phyloP scores from a whole-genome alignment of 108 stramenopile genomes.

The Nitzschia sp. region DNA sequence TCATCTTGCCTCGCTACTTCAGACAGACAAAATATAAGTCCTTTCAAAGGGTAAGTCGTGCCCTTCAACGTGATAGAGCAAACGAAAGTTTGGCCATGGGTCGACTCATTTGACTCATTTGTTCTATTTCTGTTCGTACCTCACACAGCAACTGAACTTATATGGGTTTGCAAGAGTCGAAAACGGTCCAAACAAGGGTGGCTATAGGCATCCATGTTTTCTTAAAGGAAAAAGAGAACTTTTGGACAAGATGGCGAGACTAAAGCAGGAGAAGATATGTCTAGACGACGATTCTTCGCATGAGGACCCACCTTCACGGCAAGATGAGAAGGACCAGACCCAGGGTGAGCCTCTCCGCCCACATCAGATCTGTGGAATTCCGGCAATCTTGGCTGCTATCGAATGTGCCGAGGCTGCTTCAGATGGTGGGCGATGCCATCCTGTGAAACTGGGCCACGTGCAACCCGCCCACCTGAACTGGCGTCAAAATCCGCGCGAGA shows the following conservation, averaged over 20 bases:
- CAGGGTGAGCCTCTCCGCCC: too few relatives aligned
- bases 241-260: conserved; percentile 20
- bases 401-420: conserved; percentile 11
- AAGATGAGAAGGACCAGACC: background rate
- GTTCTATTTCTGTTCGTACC: background rate
- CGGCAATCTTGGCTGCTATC: conserved; percentile 18
- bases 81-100: too few relatives aligned
- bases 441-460: background rate
- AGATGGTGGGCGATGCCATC: background rate
- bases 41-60: conserved; percentile 23
- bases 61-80: too few relatives aligned
- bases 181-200: conserved; percentile 53
- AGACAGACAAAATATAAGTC: conserved; percentile 56
- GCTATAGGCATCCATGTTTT: conserved; percentile 35
- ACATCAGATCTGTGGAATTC: conserved; percentile 2
- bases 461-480: conserved; percentile 15
- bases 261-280: conserved; percentile 23
- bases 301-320: background rate
- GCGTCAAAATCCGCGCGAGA: conserved; percentile 41
- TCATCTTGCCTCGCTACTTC: conserved; percentile 58
- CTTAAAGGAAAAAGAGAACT: conserved; percentile 29
- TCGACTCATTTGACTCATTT: background rate
- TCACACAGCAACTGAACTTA: conserved; percentile 52
- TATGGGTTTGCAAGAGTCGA: conserved; percentile 33
- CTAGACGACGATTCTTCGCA: background rate